phyloP scores from a whole-genome alignment of 1,284 basidiomycete genomes.

The Lignosus rhinocerotis region DNA sequence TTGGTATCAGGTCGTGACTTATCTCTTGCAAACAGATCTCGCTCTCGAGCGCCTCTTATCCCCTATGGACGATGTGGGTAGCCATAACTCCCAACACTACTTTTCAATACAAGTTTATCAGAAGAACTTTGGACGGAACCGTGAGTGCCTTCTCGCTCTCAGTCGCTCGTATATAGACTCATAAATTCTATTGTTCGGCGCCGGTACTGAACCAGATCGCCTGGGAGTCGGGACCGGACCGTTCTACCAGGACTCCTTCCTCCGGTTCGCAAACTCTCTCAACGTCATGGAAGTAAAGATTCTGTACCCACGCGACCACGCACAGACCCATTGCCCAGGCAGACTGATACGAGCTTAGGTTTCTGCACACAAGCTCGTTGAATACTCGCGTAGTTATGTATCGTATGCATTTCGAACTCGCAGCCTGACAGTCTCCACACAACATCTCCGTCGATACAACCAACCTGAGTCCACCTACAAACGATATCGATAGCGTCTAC shows the following conservation, averaged over 20 bases:
- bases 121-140: conserved; percentile 50
- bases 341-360: too few relatives aligned
- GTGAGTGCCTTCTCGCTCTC: conserved; percentile 36
- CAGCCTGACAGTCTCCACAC: too few relatives aligned
- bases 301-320: neutral
- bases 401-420: too few relatives aligned
- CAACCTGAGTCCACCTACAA: too few relatives aligned
- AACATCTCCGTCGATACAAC: too few relatives aligned
- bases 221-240: conserved; percentile 62
- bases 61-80: conserved; percentile 39
- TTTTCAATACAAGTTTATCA: conserved; percentile 62
- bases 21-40: neutral
- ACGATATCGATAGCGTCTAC: too few relatives aligned
- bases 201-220: conserved; percentile 31
- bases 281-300: conserved; percentile 21
- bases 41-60: neutral
- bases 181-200: too few relatives aligned
- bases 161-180: neutral
- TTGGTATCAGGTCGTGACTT: conserved; percentile 40
- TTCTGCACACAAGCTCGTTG: too few relatives aligned
- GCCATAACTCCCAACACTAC: conserved; percentile 33
- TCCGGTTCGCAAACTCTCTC: conserved; percentile 42
- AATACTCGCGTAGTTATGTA: too few relatives aligned
- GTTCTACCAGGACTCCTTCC: conserved; percentile 42
- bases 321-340: neutral